Evolutionary conservation across 139 green algal species (phyloP).

Genomic region (Chlorokybus atmophyticus): DNA sequence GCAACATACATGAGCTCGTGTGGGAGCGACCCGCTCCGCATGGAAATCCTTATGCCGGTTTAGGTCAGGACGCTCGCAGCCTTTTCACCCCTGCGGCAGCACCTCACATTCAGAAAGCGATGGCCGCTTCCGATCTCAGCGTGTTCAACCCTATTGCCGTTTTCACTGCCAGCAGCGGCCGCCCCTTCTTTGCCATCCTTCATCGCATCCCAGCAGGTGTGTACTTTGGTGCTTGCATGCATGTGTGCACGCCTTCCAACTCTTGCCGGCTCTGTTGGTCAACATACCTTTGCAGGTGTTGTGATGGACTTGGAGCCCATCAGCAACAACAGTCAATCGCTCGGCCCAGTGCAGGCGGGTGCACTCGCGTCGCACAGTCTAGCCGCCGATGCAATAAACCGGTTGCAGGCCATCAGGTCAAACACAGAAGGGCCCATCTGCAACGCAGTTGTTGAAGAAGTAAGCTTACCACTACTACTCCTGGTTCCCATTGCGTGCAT

Average conservation of each 20-base stretch:
- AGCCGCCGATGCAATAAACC: conserved; percentile 21
- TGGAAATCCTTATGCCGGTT: background rate
- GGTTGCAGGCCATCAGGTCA: conserved; percentile 14
- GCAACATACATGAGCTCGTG: background rate
- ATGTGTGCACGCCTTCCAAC: no score
- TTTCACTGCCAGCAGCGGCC: background rate
- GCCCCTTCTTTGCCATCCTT: conserved; percentile 12
- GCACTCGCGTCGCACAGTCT: conserved; percentile 28
- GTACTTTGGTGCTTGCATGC: no score
- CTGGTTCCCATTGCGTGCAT: background rate
- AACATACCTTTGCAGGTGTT: no score
- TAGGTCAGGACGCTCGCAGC: background rate
- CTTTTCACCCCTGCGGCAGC: conserved; percentile 8
- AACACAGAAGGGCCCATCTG: conserved; percentile 9
- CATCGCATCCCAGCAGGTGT: conserved; percentile 3
- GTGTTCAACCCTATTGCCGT: conserved; percentile 6
- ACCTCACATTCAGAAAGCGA: background rate
- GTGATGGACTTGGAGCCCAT: conserved; percentile 16
- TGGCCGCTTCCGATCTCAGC: background rate
- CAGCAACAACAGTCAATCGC: no score
- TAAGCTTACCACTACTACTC: background rate
- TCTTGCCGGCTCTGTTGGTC: no score
- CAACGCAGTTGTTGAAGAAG: conserved; percentile 1
- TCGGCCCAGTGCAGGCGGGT: conserved; percentile 18
- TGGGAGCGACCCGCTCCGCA: background rate